These are phyloP conservation scores for Colletotrichum incanum DNA, from an alignment of 2,329 filamentous ascomycete species.

Conservation along the genomic window DNA sequence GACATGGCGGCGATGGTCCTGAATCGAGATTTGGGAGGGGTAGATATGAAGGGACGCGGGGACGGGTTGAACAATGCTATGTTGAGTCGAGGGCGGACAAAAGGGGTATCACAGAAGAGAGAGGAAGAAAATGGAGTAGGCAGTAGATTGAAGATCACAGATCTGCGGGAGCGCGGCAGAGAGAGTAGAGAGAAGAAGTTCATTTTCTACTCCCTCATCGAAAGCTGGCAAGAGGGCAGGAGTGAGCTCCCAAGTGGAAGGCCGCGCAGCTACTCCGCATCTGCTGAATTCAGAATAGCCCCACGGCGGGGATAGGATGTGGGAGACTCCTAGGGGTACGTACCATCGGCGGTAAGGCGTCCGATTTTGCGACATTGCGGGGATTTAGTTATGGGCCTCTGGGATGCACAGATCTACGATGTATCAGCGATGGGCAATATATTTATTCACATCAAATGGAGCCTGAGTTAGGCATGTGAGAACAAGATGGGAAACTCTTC, in stretches of 20 bases:
- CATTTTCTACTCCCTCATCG: slow-evolving; percentile 1
- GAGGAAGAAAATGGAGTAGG: not conserved
- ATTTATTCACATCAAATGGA: not conserved
- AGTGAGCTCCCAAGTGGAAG: slow-evolving; percentile 16
- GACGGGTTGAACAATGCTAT: not conserved
- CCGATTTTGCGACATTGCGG: slow-evolving; percentile 2
- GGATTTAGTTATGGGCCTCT: slow-evolving; percentile 10
- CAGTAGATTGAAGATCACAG: not conserved
- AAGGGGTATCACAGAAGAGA: slow-evolving; percentile 26
- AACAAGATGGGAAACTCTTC: not conserved
- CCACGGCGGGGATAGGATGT: slow-evolving; percentile 35
- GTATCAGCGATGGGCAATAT: not conserved
- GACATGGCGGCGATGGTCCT: slow-evolving; percentile 26
- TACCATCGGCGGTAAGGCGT: slow-evolving; percentile 33
- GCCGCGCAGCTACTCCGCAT: slow-evolving; percentile 29
- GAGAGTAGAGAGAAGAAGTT: not conserved
- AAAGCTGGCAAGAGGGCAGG: slow-evolving; percentile 7
- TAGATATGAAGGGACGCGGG: slow-evolving; percentile 1
- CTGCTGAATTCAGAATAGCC: slow-evolving; percentile 1
- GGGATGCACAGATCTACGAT: not conserved
- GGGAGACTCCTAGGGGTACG: slow-evolving; percentile 9
- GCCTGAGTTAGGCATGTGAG: not conserved
- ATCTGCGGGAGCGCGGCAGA: not conserved
- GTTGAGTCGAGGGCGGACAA: not conserved
- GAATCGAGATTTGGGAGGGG: not conserved